Base-by-base conservation (phyloP, 805 yeast genomes). In the Isabelozyma gotoi region DNA sequence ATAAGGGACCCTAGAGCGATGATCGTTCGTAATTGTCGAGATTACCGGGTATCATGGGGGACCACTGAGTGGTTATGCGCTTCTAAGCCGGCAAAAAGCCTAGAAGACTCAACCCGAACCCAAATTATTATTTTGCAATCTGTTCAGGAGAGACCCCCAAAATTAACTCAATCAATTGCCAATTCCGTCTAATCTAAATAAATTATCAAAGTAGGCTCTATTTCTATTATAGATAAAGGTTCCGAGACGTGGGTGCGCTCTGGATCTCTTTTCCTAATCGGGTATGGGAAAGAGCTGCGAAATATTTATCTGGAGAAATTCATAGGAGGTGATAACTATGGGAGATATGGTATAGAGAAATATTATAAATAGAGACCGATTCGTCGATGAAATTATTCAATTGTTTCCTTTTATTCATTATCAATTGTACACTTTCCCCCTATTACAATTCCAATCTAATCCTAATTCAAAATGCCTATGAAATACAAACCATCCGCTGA, bases 401-500 rank as follows among this genome's bases (percentile, higher is more conserved):
- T 34, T 34, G 12, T 7, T n/a, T n/a, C 16, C 17, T 34, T 34
- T 34, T 15, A 5, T 5, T 34, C 34, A 32, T 32, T 32, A 32
- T 11, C 34, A 32, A 11, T 34, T 7, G 3, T 31, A 31, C 15
- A 10, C 34, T 31, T 14, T 17, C 20, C 20, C 16, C 5, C 17
- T n/a, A 17, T 14, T 32, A 8, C 17, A 32, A 32, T 7, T 32
- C 16, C 7, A n/a, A 32, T 11, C 10, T 4, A 32, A 32, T 32
- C 15, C 29, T 21, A 7, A 32, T 16, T 35, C 34, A 74, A 58
- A 56, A 79, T 78, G 80, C 81, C 84, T 57, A 71, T 81, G 74
- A 57, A 57, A 60, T 74, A 78, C 68, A 71, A 71, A 53, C 77
- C 84, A 61, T 60, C 70, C 24, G 74, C 70, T 39, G 80, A 78